These are phyloP conservation scores for Penicillium sp. DNA, from an alignment of 2,329 filamentous ascomycete genomes.

Conservation along the genomic window DNA sequence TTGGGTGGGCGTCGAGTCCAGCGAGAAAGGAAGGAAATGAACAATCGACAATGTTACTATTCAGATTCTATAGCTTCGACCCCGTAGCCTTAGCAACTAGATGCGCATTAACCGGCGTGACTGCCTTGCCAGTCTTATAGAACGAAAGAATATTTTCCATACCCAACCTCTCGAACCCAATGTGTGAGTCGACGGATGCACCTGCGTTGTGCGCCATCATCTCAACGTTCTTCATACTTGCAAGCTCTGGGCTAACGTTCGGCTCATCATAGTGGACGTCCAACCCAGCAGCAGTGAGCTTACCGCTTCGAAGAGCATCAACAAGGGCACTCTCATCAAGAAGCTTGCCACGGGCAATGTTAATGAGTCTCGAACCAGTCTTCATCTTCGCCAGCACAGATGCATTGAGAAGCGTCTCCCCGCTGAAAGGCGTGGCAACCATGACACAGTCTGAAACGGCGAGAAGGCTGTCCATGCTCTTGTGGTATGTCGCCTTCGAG, in stretches of 20 bases:
- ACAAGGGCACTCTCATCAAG: constrained; percentile 51
- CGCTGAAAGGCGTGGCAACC: constrained; percentile 46
- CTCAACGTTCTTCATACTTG: constrained; percentile 41
- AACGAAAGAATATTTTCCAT: constrained; percentile 48
- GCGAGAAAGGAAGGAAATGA: not conserved
- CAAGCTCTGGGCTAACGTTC: constrained; percentile 46
- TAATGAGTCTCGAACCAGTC: constrained; percentile 48
- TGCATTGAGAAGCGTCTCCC: constrained; percentile 43
- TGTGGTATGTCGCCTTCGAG: constrained; percentile 42
- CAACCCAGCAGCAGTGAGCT: constrained; percentile 48
- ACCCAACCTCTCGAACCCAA: constrained; percentile 47
- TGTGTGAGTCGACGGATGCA: constrained; percentile 48
- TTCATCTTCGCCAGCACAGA: constrained; percentile 49
- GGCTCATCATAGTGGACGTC: constrained; percentile 58
- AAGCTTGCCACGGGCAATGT: constrained; percentile 52
- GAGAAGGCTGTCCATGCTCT: constrained; percentile 45
- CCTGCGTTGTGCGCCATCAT: constrained; percentile 50
- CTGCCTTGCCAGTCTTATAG: constrained; percentile 33
- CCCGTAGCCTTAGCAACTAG: constrained; percentile 36
- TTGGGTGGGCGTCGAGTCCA: not conserved
- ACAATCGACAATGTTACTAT: not conserved
- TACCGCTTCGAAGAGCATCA: constrained; percentile 47
- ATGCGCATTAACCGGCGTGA: constrained; percentile 61
- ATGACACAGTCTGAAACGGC: constrained; percentile 46
- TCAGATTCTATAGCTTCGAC: constrained; percentile 13